Conservation (phyloP, 768 basidiomycete genomes). For the Zangia roseola region DNA sequence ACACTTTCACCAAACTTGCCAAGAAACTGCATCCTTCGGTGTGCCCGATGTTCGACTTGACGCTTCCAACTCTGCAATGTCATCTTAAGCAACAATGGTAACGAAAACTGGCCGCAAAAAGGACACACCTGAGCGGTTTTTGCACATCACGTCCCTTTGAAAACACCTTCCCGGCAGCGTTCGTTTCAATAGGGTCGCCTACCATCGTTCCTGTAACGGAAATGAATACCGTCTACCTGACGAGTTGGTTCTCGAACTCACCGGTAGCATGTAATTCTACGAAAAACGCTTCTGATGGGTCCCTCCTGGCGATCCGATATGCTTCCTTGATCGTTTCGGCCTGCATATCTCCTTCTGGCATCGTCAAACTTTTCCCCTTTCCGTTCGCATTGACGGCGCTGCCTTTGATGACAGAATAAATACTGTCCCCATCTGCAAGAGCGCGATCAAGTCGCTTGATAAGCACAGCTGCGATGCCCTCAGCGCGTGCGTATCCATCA, state of each 20-base stretch:
- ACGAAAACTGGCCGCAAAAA: not conserved
- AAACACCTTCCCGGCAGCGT: slow-evolving; percentile 43
- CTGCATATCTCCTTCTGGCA: slow-evolving; percentile 35
- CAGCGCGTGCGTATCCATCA: slow-evolving; percentile 33
- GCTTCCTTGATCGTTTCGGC: slow-evolving; percentile 33
- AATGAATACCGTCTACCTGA: not conserved
- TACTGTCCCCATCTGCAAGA: slow-evolving; percentile 28
- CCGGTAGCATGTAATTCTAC: slow-evolving; percentile 53
- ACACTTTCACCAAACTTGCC: slow-evolving; percentile 34
- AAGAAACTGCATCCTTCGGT: slow-evolving; percentile 33
- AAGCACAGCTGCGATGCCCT: slow-evolving; percentile 32
- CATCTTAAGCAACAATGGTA: not conserved
- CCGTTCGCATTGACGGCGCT: slow-evolving; percentile 36
- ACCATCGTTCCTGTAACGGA: slow-evolving; percentile 33
- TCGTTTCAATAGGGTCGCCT: slow-evolving; percentile 52
- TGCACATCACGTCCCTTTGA: slow-evolving; percentile 18
- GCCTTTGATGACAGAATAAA: slow-evolving; percentile 32
- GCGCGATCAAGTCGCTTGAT: slow-evolving; percentile 35
- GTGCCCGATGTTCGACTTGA: slow-evolving; percentile 28
- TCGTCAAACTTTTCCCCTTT: slow-evolving; percentile 34
- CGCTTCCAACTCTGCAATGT: slow-evolving; percentile 22
- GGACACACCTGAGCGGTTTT: slow-evolving; percentile 18
- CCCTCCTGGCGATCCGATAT: slow-evolving; percentile 26
- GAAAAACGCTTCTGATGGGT: slow-evolving; percentile 44
- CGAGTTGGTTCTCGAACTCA: not conserved